A percentile compares a stretch with the other conserved stretches of the same genome.
phyloP scores from a whole-genome alignment of 108 stramenopile species.

The Licmophora abbreviata region DNA sequence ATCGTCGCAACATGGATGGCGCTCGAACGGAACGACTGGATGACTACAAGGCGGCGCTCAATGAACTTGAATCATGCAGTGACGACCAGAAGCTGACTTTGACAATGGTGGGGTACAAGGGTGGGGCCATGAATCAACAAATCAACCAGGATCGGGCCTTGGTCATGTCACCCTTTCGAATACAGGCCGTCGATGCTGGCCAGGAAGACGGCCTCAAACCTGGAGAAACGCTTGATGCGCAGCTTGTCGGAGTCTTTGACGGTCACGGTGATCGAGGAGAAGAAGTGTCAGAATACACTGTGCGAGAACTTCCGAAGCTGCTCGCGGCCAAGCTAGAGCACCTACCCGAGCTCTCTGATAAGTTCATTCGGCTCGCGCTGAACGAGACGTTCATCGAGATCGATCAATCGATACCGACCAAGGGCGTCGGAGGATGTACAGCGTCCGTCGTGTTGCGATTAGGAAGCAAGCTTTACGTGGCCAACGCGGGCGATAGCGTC shows the following conservation, averaged over 20 bases:
- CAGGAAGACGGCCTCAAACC: neutral
- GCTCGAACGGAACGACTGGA: neutral
- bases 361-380: slow-evolving; percentile 15
- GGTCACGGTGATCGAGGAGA: slow-evolving; percentile 58
- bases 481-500: slow-evolving; percentile 68
- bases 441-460: slow-evolving; percentile 39
- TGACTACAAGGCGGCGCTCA: neutral
- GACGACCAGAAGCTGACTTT: slow-evolving; percentile 34
- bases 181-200: neutral
- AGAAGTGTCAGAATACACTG: slow-evolving; percentile 36
- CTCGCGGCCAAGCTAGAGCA: slow-evolving; percentile 35
- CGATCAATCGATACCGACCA: slow-evolving; percentile 28
- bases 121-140: slow-evolving; percentile 35
- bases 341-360: neutral
- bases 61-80: slow-evolving; percentile 21
- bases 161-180: slow-evolving; percentile 24
- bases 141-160: slow-evolving; percentile 63
- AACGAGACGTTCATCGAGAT: slow-evolving; percentile 45
- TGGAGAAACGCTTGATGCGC: neutral
- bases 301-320: slow-evolving; percentile 29
- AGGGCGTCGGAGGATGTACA: slow-evolving; percentile 50
- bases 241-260: slow-evolving; percentile 14
- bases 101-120: slow-evolving; percentile 57
- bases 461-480: slow-evolving; percentile 47
- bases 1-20: neutral